Percentiles rank a stretch among this genome's conserved stretches.
Evolutionary conservation across 73 alveolate species (phyloP).

Genomic region (Urostyla sp.): DNA sequence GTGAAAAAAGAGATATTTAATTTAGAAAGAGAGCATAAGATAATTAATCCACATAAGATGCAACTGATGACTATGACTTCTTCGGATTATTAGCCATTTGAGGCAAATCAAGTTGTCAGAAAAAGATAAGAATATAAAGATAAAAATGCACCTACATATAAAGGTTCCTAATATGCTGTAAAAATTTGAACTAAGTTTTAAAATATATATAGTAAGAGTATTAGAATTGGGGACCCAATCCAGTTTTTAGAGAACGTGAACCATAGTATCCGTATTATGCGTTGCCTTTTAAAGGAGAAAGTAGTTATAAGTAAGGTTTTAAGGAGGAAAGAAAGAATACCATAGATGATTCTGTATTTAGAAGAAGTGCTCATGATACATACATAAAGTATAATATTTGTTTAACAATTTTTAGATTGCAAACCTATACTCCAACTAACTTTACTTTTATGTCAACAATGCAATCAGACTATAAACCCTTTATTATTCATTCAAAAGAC

Average conservation of each 20-base stretch:
- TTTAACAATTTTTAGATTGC: neutral
- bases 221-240: constrained; percentile 49
- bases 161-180: neutral
- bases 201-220: constrained; percentile 21
- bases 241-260: constrained; percentile 20
- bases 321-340: neutral
- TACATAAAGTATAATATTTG: neutral
- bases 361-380: neutral
- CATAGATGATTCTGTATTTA: neutral
- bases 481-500: neutral
- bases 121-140: constrained; percentile 3
- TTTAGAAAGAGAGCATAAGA: constrained; percentile 50
- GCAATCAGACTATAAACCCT: constrained; percentile 11
- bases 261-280: constrained; percentile 55
- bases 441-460: neutral
- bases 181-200: neutral
- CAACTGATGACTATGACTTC: constrained; percentile 12
- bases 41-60: constrained; percentile 63
- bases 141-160: neutral
- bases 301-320: constrained; percentile 22
- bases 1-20: constrained; percentile 14
- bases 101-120: neutral
- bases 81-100: constrained; percentile 41
- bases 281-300: constrained; percentile 38
- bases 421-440: neutral